Percentiles rank a stretch among this genome's conserved stretches.
These are phyloP conservation scores for Geotrichum bryndzae DNA, from an alignment of 1,139 yeast species.

Conservation along the genomic window DNA sequence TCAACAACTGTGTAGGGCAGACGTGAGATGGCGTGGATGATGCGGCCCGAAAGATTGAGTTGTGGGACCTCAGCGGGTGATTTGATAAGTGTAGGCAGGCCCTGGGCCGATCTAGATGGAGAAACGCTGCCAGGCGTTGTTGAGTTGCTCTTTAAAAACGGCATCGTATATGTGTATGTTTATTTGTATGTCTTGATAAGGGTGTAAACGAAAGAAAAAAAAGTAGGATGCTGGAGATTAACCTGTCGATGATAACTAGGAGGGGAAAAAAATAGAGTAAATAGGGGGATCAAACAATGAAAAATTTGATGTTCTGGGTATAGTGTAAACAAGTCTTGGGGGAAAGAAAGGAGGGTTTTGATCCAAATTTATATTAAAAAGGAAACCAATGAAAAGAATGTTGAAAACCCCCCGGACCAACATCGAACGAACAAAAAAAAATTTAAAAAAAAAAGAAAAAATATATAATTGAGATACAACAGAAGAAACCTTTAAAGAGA, in stretches of 20 bases:
- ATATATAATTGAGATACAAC: no score
- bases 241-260: neutral
- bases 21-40: constrained; percentile 61
- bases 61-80: neutral
- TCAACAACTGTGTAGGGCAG: constrained; percentile 52
- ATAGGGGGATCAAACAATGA: neutral
- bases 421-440: neutral
- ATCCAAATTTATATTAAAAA: neutral
- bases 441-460: neutral
- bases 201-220: neutral
- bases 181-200: neutral
- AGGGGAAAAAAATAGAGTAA: neutral
- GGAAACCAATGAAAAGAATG: neutral
- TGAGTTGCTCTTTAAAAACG: neutral
- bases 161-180: neutral
- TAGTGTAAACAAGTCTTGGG: neutral
- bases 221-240: neutral
- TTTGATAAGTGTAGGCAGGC: neutral
- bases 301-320: neutral
- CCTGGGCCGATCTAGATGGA: neutral
- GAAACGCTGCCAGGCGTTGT: neutral
- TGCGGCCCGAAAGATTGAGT: constrained; percentile 51
- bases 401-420: neutral
- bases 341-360: neutral
- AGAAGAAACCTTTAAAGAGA: neutral